Evolutionary conservation across 345 rosid species (phyloP).

Genomic region (Populus ilicifolia): DNA sequence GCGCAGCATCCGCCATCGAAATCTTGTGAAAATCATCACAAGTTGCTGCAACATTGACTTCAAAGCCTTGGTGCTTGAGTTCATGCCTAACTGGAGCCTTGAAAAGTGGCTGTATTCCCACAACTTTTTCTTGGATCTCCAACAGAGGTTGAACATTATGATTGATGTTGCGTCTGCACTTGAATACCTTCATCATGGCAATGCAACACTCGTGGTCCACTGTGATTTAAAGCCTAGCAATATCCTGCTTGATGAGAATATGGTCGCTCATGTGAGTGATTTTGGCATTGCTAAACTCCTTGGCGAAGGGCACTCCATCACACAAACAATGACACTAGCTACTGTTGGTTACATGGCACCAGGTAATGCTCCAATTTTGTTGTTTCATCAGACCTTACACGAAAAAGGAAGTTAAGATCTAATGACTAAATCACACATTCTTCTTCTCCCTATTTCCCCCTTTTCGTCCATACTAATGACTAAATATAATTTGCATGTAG

Average conservation of each 20-base stretch:
- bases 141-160: conserved; percentile 12
- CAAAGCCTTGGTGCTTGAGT: conserved; percentile 6
- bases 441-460: too few relatives aligned
- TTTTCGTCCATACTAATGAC: neutral
- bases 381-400: neutral
- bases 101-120: conserved; percentile 16
- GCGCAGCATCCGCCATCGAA: neutral
- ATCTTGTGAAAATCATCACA: neutral
- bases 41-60: neutral
- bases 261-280: conserved; percentile 16
- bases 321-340: neutral
- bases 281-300: conserved; percentile 10
- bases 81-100: conserved; percentile 17
- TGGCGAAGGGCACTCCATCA: neutral
- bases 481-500: neutral
- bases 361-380: neutral
- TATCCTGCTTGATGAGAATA: neutral
- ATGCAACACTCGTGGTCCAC: neutral
- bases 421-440: neutral
- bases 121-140: conserved; percentile 3
- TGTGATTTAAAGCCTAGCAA: conserved; percentile 22
- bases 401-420: too few relatives aligned
- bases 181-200: conserved; percentile 8
- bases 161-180: conserved; percentile 12
- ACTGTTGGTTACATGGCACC: conserved; percentile 21